These are phyloP conservation scores for Pythium aquatile DNA, from an alignment of 352 stramenopile genomes.

Conservation along the genomic window DNA sequence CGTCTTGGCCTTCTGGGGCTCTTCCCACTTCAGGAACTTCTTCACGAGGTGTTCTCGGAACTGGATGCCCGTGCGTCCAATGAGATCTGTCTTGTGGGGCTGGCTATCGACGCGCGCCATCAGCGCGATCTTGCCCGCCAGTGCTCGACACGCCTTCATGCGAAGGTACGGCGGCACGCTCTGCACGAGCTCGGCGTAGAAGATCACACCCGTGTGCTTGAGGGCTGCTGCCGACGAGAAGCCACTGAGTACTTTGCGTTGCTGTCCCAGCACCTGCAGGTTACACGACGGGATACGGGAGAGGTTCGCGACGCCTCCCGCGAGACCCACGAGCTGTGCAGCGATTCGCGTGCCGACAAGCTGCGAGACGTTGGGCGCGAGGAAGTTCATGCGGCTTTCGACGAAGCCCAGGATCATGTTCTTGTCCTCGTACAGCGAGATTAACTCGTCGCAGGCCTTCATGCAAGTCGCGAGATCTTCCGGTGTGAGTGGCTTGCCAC, in stretches of 20 bases:
- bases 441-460: conserved; percentile 80
- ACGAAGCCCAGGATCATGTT: conserved; percentile 89
- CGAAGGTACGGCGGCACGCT: conserved; percentile 89
- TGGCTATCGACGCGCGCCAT: conserved; percentile 93
- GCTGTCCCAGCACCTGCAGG: conserved; percentile 95
- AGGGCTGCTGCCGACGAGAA: conserved; percentile 84
- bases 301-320: conserved; percentile 93
- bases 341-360: conserved; percentile 95
- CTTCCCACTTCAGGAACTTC: conserved; percentile 98
- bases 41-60: conserved; percentile 90
- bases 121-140: conserved; percentile 90
- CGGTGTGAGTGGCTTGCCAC: conserved; percentile 70
- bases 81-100: conserved; percentile 65
- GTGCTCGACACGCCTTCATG: conserved; percentile 92
- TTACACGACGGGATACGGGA: conserved; percentile 97
- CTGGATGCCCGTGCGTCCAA: conserved; percentile 66
- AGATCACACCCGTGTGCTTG: conserved; percentile 94
- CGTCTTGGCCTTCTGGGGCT: conserved; percentile 95
- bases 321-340: conserved; percentile 93
- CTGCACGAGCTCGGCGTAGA: conserved; percentile 92
- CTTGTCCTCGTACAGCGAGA: conserved; percentile 87
- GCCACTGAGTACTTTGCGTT: conserved; percentile 90
- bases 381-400: conserved; percentile 89
- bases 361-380: conserved; percentile 93
- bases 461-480: conserved; percentile 78